A percentile compares a stretch with the other conserved stretches of the same genome.
Evolutionary conservation across 2,329 filamentous ascomycete species (phyloP).

Genomic region (Fusarium ambrosium): DNA sequence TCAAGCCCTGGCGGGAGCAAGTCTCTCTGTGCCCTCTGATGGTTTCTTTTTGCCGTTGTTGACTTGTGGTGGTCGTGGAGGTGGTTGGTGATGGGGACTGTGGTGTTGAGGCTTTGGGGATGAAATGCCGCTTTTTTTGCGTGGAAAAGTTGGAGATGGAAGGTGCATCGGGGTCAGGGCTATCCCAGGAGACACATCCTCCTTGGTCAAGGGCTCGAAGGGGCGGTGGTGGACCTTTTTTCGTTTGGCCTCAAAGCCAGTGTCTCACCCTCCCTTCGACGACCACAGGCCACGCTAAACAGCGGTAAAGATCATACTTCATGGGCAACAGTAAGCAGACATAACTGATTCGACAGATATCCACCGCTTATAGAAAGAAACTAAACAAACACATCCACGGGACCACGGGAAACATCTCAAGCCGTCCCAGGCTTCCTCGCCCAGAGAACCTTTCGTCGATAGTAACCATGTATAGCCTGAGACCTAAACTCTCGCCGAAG

Average conservation of each 20-base stretch:
- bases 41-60: background rate
- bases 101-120: background rate
- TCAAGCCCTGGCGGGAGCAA: background rate
- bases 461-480: slow-evolving; percentile 1
- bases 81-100: background rate
- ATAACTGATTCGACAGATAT: background rate
- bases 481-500: slow-evolving; percentile 1
- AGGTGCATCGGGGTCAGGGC: background rate
- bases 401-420: background rate
- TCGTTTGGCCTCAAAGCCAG: background rate
- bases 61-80: background rate
- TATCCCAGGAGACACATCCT: background rate
- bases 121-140: background rate
- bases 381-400: background rate
- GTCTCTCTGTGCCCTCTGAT: background rate
- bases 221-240: background rate
- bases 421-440: background rate
- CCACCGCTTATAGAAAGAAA: background rate
- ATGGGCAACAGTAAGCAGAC: background rate
- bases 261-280: background rate
- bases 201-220: background rate
- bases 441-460: slow-evolving; percentile 3
- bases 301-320: background rate
- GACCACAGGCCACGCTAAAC: background rate
- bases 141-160: background rate